Conservation (phyloP, 352 stramenopile genomes). For the Globisporangium okanoganense region DNA sequence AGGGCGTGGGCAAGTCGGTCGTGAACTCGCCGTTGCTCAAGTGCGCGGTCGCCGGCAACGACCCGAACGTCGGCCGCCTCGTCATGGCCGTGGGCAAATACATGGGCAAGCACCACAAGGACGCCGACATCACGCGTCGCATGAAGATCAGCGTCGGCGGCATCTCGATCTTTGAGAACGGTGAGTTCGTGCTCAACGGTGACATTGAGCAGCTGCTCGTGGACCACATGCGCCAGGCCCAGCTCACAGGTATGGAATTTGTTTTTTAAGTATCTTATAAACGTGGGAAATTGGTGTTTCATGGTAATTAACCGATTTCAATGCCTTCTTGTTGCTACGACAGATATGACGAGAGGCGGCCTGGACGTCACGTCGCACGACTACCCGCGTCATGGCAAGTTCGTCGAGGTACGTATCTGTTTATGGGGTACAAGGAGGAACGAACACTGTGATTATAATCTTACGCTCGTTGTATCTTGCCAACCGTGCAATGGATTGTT, state of each 20-base stretch:
- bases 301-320: neutral
- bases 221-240: slow-evolving; percentile 92
- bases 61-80: slow-evolving; percentile 97
- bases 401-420: slow-evolving; percentile 80
- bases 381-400: slow-evolving; percentile 94
- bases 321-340: neutral
- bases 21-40: slow-evolving; percentile 97
- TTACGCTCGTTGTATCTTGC: neutral
- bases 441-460: neutral
- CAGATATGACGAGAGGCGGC: slow-evolving; percentile 65
- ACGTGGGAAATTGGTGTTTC: neutral
- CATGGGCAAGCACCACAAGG: slow-evolving; percentile 92
- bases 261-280: neutral
- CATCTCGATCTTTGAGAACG: slow-evolving; percentile 93
- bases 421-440: neutral
- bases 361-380: slow-evolving; percentile 77
- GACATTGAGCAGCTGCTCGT: slow-evolving; percentile 94
- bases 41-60: slow-evolving; percentile 96
- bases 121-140: slow-evolving; percentile 69
- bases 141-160: slow-evolving; percentile 89
- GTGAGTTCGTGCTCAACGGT: slow-evolving; percentile 90
- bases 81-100: slow-evolving; percentile 96
- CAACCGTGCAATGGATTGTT: neutral
- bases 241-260: slow-evolving; percentile 57
- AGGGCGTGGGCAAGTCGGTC: slow-evolving; percentile 89